These are phyloP conservation scores for Cryptosporidium meleagridis DNA, from an alignment of 169 alveolate species.

Conservation along the genomic window DNA sequence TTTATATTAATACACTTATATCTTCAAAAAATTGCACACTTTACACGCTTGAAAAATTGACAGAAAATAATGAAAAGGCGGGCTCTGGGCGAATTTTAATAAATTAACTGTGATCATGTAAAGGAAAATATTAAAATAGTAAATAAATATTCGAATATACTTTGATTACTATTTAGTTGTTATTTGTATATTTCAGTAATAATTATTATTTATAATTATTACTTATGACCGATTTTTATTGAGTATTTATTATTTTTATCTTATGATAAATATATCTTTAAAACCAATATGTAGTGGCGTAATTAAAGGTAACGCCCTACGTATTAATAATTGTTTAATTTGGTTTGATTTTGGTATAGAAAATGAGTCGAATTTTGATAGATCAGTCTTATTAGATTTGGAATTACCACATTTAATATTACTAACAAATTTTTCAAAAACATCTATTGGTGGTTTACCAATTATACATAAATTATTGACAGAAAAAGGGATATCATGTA, in stretches of 20 bases:
- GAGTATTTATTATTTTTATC: not conserved
- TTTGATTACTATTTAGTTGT: too few relatives aligned
- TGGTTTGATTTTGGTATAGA: slow-evolving; percentile 75
- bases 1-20: too few relatives aligned
- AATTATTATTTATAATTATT: not conserved
- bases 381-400: not conserved
- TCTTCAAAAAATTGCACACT: not conserved
- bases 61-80: not conserved
- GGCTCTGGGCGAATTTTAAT: not conserved
- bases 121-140: too few relatives aligned
- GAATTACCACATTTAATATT: slow-evolving; percentile 61
- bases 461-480: not conserved
- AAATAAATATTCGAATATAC: too few relatives aligned
- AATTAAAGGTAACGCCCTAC: slow-evolving; percentile 60
- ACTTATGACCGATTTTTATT: not conserved
- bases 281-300: slow-evolving; percentile 46
- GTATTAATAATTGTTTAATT: slow-evolving; percentile 48
- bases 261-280: slow-evolving; percentile 42
- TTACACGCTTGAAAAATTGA: not conserved
- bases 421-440: slow-evolving; percentile 39
- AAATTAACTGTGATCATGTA: not conserved
- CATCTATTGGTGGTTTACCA: slow-evolving; percentile 69
- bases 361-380: slow-evolving; percentile 37
- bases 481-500: slow-evolving; percentile 6
- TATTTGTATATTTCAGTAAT: not conserved